Base-by-base conservation (phyloP, 768 basidiomycete genomes). In the Collybia sp. region DNA sequence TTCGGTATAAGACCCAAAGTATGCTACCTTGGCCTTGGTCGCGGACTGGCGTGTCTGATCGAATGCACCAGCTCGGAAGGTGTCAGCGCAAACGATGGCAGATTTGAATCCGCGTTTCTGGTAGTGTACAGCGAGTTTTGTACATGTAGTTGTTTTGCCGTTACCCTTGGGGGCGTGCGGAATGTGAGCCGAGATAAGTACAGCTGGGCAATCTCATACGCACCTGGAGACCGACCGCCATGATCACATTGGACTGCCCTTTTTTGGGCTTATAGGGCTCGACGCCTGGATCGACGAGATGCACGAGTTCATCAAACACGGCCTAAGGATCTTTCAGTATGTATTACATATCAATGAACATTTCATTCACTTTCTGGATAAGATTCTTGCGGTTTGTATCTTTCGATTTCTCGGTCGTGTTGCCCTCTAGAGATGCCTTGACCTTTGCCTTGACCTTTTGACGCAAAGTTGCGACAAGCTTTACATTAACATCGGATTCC, bases 41-140 rank as follows among this genome's bases (percentile, higher is more conserved):
- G 96, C 95, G 42, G 95, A 97, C 70, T 99, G 96, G 60, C 96
- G 85, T 10, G 96, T 92, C 65, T 99, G 96, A 67, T 99, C 96
- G 67, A 99, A 99, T 32, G 96, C 96, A 43, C 96, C 96, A 2
- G 96, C 96, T 69, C 96, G 89, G 75, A 99, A 99, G 0, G 96
- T 99, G 66, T 99, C 96, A 16, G 96, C 96, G 58, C 96, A 99
- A 53, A 99, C 95, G 44, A 99, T 93, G 50, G 86, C 91, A 11
- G 94, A 88, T 64, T 95, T 93, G 76, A 97, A 90, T 6, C 96
- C 96, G 53, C 94, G 85, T 59, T 90, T 88, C 63, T 95, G 93
- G 63, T 97, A 98, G 68, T 98, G 87, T 1, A 95, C 95, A 0
- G 96, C 96, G 34, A 99, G 83, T 59, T 98, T 99, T 9, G 96